A percentile compares a stretch with the other conserved stretches of the same genome.
These are phyloP conservation scores for Populus hybrid DNA, from an alignment of 441 rosid genomes.

Conservation along the genomic window DNA sequence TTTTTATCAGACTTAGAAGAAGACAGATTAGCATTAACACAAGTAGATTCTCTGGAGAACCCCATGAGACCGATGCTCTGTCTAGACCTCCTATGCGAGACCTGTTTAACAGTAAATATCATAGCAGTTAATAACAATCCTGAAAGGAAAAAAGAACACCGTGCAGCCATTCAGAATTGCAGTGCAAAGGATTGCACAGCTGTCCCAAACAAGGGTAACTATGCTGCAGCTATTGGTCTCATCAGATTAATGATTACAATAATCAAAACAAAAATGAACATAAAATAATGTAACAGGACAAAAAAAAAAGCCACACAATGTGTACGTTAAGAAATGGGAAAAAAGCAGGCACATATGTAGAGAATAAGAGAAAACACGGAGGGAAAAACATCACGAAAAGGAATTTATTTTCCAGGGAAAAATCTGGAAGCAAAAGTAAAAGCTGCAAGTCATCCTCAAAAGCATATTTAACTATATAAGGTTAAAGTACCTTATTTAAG, in stretches of 20 bases:
- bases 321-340: background rate
- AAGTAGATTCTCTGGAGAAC: conserved; percentile 32
- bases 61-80: conserved; percentile 28
- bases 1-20: conserved; percentile 30
- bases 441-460: background rate
- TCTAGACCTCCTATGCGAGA: conserved; percentile 37
- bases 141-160: background rate
- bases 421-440: background rate
- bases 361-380: background rate
- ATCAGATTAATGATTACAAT: background rate
- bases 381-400: background rate
- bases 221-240: background rate
- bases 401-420: background rate
- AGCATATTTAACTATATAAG: conserved; percentile 2
- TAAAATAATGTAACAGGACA: background rate
- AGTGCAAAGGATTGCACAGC: background rate
- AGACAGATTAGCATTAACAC: conserved; percentile 25
- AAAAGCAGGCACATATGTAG: too few species aligned
- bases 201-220: background rate
- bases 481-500: conserved; percentile 41
- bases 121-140: conserved; percentile 14
- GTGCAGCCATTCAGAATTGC: background rate
- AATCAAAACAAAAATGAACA: background rate
- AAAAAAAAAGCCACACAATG: background rate
- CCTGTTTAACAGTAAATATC: conserved; percentile 36